phyloP scores from a whole-genome alignment of 75 land plant genomes.

The Picea sitchensis region DNA sequence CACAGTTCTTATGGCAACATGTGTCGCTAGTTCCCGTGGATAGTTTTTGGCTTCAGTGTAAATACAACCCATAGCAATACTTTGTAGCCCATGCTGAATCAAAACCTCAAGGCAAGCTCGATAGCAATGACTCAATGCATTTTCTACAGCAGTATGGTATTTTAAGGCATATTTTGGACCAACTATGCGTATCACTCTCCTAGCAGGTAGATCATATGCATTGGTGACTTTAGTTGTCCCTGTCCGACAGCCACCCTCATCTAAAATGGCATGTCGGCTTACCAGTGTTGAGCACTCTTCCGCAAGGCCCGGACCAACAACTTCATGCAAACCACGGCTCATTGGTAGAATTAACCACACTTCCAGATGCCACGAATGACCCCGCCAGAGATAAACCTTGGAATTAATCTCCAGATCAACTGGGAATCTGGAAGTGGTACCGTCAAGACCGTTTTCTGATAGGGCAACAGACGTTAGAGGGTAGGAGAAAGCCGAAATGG shows the following conservation, averaged over 20 bases:
- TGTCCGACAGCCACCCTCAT: conserved; percentile 65
- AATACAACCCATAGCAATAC: conserved; percentile 92
- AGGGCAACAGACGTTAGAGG: conserved; percentile 36
- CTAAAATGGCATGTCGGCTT: conserved; percentile 7
- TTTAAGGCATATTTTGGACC: conserved; percentile 97
- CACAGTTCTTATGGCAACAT: conserved; percentile 97
- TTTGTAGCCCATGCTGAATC: conserved; percentile 78
- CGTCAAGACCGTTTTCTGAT: conserved; percentile 26
- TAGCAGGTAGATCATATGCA: conserved; percentile 96
- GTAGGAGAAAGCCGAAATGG: conserved; percentile 37
- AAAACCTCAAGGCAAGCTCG: conserved; percentile 93
- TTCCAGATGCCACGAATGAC: conserved; percentile 88
- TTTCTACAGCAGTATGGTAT: conserved; percentile 98
- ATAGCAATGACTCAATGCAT: conserved; percentile 97
- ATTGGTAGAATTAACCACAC: conserved; percentile 98
- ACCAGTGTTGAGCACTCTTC: conserved; percentile 95
- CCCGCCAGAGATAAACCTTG: conserved; percentile 89
- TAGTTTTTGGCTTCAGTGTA: conserved; percentile 92
- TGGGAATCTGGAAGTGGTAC: conserved; percentile 61
- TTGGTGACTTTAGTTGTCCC: conserved; percentile 95
- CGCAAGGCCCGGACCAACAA: conserved; percentile 93
- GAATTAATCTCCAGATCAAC: conserved; percentile 87
- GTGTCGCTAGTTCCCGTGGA: conserved; percentile 96
- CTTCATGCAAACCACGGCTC: conserved; percentile 96
- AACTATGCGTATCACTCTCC: conserved; percentile 95